Conservation (phyloP, 2,329 filamentous ascomycete species). For the Neofusicoccum ribis region DNA sequence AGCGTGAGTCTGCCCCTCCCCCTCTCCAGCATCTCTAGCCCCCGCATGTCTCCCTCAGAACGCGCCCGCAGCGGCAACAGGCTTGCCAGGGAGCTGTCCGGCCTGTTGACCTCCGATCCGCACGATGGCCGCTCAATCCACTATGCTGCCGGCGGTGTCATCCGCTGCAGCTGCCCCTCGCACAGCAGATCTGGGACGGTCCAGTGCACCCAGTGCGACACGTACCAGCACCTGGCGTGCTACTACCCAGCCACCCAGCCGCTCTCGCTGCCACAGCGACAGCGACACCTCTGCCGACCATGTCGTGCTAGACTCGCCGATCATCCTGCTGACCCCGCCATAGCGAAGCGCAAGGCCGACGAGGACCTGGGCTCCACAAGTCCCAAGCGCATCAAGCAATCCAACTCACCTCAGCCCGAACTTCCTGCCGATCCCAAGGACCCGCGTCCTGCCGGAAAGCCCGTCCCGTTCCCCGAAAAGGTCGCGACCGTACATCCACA, state of each 20-base stretch:
- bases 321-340: not conserved
- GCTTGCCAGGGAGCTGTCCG: slow-evolving; percentile 3
- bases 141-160: slow-evolving; percentile 13
- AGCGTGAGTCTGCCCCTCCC: slow-evolving; percentile 32
- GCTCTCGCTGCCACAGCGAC: not conserved
- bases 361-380: slow-evolving; percentile 61
- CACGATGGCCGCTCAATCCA: slow-evolving; percentile 16
- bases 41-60: slow-evolving; percentile 10
- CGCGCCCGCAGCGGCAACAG: not conserved
- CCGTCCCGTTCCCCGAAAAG: slow-evolving; percentile 88
- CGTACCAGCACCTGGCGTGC: slow-evolving; percentile 9
- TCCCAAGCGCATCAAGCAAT: slow-evolving; percentile 58
- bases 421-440: slow-evolving; percentile 38
- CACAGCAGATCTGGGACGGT: slow-evolving; percentile 1
- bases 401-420: slow-evolving; percentile 29
- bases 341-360: slow-evolving; percentile 72
- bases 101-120: slow-evolving; percentile 23
- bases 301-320: not conserved
- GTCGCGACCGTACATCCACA: slow-evolving; percentile 41
- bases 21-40: slow-evolving; percentile 9
- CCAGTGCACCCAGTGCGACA: not conserved
- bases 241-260: not conserved
- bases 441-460: slow-evolving; percentile 53
- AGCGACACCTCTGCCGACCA: not conserved
- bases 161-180: slow-evolving; percentile 22